Base-by-base conservation (phyloP, 75 land plant species). In the Pinus tabuliformis region DNA sequence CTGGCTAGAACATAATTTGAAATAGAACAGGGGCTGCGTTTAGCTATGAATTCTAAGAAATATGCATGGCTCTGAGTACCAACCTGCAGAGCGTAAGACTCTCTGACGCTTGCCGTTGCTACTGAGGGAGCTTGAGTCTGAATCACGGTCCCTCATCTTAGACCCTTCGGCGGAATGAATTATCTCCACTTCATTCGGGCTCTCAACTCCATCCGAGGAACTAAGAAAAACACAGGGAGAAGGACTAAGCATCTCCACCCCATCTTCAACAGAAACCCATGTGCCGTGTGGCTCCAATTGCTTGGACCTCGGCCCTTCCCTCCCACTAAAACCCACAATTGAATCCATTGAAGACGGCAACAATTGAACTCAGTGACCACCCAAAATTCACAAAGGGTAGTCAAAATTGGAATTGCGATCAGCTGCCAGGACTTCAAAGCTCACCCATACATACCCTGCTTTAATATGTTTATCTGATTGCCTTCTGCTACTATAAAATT, bases 221-320 rank as follows among this genome's bases (percentile, higher is more conserved):
- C 45, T 20, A 42, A 42, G 45, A 5, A 42, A 42, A 42, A 42
- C 45, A 42, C 8, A 18, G 39, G 70, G 49, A 18, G 7, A n/a
- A 37, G n/a, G n/a, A 66, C 39, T 39, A n/a, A 66, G 70, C 20
- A 66, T n/a, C 70, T 66, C 70, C 18, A 37, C 70, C 45, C 70
- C 70, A 37, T 66, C 45, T 66, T 66, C 70, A 66, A 66, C 49
- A 66, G 42, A 13, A 66, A 66, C 49, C 70, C 70, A 39, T n/a
- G 18, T 33, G 9, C 49, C 70, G 7, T 66, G 30, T 7, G 70
- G 6, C 36, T 33, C 18, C 70, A 66, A 37, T 37, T 66, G 45
- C 70, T 17, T 66, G n/a, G 42, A 39, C 70, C 33, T 63, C 14
- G 33, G 16, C 37, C 18, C 65, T 63, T 14, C 24, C 1, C 30